These are phyloP conservation scores for Crithidia sp. DNA, from an alignment of 208 protist genomes.

Conservation along the genomic window DNA sequence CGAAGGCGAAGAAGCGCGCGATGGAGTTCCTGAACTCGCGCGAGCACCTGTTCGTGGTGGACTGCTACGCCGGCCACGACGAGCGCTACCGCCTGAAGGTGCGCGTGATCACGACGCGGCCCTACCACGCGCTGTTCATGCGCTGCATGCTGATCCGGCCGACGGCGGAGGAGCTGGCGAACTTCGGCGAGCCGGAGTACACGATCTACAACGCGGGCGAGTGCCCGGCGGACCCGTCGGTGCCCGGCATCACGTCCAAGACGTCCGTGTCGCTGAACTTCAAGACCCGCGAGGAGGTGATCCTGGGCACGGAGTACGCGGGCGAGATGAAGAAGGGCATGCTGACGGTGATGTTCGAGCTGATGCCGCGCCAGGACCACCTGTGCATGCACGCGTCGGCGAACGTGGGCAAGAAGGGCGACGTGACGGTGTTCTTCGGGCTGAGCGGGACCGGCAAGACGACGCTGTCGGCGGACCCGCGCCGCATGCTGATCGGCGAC, in stretches of 20 bases:
- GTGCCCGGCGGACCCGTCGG: conserved; percentile 88
- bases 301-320: conserved; percentile 96
- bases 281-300: conserved; percentile 90
- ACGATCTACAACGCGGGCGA: conserved; percentile 96
- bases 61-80: conserved; percentile 94
- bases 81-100: conserved; percentile 93
- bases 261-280: conserved; percentile 89
- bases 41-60: conserved; percentile 94
- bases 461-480: conserved; percentile 91
- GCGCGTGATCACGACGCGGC: conserved; percentile 89
- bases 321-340: conserved; percentile 99
- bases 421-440: conserved; percentile 91
- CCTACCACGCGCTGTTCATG: conserved; percentile 98
- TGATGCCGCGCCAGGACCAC: conserved; percentile 92
- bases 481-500: conserved; percentile 89
- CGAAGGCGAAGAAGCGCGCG: conserved; percentile 91
- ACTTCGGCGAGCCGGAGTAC: conserved; percentile 96
- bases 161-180: conserved; percentile 86
- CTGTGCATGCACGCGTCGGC: conserved; percentile 94
- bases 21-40: conserved; percentile 93
- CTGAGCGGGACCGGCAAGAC: conserved; percentile 94
- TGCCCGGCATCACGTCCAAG: conserved; percentile 79
- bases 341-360: conserved; percentile 96
- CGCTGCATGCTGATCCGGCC: conserved; percentile 96
- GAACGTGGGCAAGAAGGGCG: conserved; percentile 88